Evolutionary conservation across 2,329 filamentous ascomycete species (phyloP).

Genomic region (Penicillium sp.): DNA sequence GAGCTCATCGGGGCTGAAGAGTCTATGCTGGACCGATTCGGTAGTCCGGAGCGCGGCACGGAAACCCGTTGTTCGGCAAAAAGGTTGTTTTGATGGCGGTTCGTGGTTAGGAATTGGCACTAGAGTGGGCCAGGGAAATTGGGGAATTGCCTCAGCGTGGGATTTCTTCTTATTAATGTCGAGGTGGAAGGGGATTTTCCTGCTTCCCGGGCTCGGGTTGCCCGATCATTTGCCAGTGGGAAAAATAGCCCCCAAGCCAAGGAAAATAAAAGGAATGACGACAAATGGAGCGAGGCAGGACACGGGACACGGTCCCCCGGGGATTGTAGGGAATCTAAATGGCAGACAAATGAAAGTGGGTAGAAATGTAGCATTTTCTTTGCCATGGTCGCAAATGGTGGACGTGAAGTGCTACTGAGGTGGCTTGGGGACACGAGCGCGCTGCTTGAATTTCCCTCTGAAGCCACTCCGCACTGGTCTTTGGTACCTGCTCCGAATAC

Average conservation of each 20-base stretch:
- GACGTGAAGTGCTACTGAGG: background rate
- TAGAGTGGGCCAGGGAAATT: background rate
- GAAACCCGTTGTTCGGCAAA: constrained; percentile 7
- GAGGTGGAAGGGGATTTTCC: background rate
- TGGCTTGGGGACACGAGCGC: background rate
- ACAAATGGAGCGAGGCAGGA: background rate
- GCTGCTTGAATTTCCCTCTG: constrained; percentile 17
- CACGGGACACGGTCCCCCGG: background rate
- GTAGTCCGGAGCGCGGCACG: constrained; percentile 17
- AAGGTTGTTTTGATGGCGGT: background rate
- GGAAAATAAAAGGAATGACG: background rate
- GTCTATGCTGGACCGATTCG: constrained; percentile 14
- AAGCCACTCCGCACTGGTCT: constrained; percentile 7
- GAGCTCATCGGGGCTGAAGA: background rate
- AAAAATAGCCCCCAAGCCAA: background rate
- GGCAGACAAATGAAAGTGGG: too few relatives aligned
- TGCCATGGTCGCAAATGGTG: background rate
- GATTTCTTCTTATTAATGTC: background rate
- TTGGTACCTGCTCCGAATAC: constrained; percentile 7
- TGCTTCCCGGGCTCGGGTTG: background rate
- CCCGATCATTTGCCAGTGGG: background rate
- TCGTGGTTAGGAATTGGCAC: background rate
- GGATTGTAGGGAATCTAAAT: background rate
- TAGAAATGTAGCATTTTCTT: background rate
- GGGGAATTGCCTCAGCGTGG: background rate